These are phyloP conservation scores for Phoenix dactylifera DNA, from an alignment of 176 grass and related monocot genomes.

Conservation along the genomic window DNA sequence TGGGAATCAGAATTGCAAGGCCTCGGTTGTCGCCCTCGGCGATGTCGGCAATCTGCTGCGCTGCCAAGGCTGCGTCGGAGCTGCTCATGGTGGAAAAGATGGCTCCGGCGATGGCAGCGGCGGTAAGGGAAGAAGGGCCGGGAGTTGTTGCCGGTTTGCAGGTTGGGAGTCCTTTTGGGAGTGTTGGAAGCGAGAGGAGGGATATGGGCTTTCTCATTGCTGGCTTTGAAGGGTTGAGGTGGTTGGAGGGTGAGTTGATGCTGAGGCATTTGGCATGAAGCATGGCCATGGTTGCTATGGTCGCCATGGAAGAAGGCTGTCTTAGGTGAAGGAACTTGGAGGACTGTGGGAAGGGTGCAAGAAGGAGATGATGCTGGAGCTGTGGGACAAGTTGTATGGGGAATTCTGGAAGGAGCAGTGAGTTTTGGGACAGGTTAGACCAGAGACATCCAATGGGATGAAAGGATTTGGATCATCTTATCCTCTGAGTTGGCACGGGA, in stretches of 20 bases:
- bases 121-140: not conserved
- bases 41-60: not conserved
- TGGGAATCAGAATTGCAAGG: not conserved
- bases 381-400: no score
- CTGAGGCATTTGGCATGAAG: not conserved
- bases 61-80: slow-evolving; percentile 2
- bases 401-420: no score
- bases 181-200: slow-evolving; percentile 3
- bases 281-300: slow-evolving; percentile 9
- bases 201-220: not conserved
- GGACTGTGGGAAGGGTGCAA: no score
- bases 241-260: not conserved
- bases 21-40: not conserved
- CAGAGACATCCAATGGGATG: no score
- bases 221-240: not conserved
- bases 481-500: no score
- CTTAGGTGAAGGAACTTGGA: not conserved
- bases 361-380: no score
- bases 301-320: not conserved
- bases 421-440: no score
- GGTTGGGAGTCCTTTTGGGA: not conserved
- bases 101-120: not conserved
- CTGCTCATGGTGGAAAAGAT: not conserved
- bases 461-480: no score
- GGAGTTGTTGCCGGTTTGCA: not conserved